Evolutionary conservation across 495 filamentous ascomycete genomes (phyloP), one percentile per base, ranked within the genome.

Genomic region (Neurospora terricola): DNA sequence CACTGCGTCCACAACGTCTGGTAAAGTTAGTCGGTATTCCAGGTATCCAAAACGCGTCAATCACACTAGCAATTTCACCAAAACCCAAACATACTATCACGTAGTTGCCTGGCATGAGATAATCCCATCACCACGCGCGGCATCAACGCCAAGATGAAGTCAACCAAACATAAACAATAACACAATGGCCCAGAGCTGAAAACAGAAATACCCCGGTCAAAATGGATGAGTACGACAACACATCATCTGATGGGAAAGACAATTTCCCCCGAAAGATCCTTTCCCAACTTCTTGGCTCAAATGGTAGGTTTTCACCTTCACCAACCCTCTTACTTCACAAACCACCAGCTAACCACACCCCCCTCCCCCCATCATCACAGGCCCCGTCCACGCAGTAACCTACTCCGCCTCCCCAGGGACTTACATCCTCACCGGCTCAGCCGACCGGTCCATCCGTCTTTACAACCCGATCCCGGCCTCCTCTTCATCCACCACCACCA

Each of bases 351-450:
- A 73, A 48, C 62, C 43, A 40, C 38, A 66, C 12, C 5, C 40
- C 23, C 38, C 12, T 2, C 40, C 23, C 38, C 11, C 5, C 37
- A 34, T 0, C 38, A 27, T 37, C 42, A 45, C 54, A 92, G 91
- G 90, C 73, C 88, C 92, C 73, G 85, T 94, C 77, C 91, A 95
- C 81, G 89, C 90, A 74, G 82, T 94, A 43, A 83, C 87, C 74
- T 95, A 93, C 84, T 91, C 88, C 75, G 83, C 90, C 72, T 88
- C 90, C 27, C 83, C 85, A 10, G 88, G 88, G 38, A 89, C 91
- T 71, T 94, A 94, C 83, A 87, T 97, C 81, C 90, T 97, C 34
- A 94, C 93, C 70, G 95, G 95, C 77, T 92, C 90, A 68, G 86
- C 93, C 69, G 95, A 98, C 85, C 92, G 94, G 75, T 86, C 88